Evolutionary conservation across 2,329 filamentous ascomycete genomes (phyloP), one percentile per base, ranked within the genome.

Genomic region (Ceratocystis huliohia): DNA sequence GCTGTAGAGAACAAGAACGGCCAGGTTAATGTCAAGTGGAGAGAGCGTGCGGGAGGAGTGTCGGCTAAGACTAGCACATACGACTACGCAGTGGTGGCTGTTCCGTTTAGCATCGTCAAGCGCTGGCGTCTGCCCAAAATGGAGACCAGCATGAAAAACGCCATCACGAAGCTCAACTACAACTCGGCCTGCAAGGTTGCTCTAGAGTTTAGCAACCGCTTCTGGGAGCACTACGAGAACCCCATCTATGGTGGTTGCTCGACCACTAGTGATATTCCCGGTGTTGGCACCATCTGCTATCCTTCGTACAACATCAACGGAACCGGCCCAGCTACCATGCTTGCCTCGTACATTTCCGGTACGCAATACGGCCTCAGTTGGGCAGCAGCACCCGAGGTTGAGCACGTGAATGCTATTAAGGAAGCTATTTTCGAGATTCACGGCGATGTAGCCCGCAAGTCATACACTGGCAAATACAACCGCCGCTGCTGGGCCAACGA

Each of bases 361-460:
- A 76, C 77, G 15, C 72, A 74, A 71, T 66, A 50, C 48, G 76
- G 73, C 17, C 70, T 71, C 37, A 71, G 72, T 45, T 77, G 81
- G 70, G 77, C 75, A 1, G 76, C 80, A 5, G 75, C 82, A 57
- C 76, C 78, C 10, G 83, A 85, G 66, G 77, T 77, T 13, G 81
- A 88, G 70, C 86, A 89, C 71, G 82, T 88, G 2, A 80, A 82
- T 17, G 79, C 84, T 65, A 80, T 86, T 1, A 80, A 87, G 69
- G 80, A 85, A 46, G 82, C 85, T 7, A 88, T 88, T 82, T 76
- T 82, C 22, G 82, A 87, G 71, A 79, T 87, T 15, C 86, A 88
- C 71, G 86, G 86, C 1, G 73, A 78, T 0, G 63, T 71, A 25
- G 69, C 70, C 17, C 64, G 63, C 44, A 70, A 72, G 61, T 59